Conservation (phyloP, 306 rosid species). For the Biancaea sappan region DNA sequence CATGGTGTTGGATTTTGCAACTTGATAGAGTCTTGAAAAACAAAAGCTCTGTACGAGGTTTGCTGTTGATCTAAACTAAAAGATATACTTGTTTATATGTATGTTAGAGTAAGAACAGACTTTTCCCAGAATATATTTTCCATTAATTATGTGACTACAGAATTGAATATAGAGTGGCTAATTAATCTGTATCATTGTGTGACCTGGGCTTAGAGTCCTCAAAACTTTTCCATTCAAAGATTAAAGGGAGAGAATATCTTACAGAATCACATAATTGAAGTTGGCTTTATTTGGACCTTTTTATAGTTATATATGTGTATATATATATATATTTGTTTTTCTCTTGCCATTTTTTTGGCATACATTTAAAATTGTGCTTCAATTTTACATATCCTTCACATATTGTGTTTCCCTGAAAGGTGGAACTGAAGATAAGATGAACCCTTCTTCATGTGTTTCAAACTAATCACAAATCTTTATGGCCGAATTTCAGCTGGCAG, state of each 20-base stretch:
- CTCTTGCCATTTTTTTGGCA: not conserved
- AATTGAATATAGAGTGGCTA: not conserved
- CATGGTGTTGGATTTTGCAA: slow-evolving; percentile 11
- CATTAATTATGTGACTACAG: not conserved
- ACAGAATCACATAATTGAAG: not conserved
- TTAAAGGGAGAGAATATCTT: slow-evolving; percentile 6
- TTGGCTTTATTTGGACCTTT: not conserved
- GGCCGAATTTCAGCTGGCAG: slow-evolving; percentile 69
- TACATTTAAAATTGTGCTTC: not conserved
- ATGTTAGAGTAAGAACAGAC: slow-evolving; percentile 15
- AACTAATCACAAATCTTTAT: slow-evolving; percentile 3
- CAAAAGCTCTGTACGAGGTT: not conserved
- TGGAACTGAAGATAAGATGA: not conserved
- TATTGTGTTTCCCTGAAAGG: not conserved
- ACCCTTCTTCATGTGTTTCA: not conserved
- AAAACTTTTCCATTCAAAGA: not conserved
- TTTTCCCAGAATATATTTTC: not conserved
- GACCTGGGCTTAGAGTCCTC: not conserved
- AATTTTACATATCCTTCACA: not conserved
- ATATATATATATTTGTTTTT: no score
- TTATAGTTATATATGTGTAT: not conserved
- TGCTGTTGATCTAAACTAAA: not conserved
- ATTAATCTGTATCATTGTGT: not conserved
- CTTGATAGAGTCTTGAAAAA: slow-evolving; percentile 12
- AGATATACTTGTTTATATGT: slow-evolving; percentile 1